Evolutionary conservation across 805 yeast species (phyloP).

Genomic region (Saccharomycopsis sp.): DNA sequence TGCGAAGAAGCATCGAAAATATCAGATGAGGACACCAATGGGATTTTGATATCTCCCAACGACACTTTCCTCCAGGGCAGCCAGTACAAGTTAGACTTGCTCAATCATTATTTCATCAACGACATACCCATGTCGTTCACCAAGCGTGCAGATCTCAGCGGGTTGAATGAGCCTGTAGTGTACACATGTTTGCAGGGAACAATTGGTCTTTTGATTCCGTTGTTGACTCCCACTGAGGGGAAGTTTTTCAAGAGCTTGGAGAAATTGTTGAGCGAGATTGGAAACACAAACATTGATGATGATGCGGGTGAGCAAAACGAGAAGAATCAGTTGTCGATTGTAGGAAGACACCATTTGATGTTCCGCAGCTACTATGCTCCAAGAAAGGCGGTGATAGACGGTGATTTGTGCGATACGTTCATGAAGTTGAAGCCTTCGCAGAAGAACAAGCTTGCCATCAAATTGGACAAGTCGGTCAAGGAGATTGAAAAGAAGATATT

Average conservation of each 20-base stretch:
- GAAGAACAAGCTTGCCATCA: constrained; percentile 17
- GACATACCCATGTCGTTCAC: constrained; percentile 65
- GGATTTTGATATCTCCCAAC: constrained; percentile 32
- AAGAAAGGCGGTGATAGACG: constrained; percentile 70
- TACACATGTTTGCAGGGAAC: constrained; percentile 81
- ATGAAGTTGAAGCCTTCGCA: constrained; percentile 40
- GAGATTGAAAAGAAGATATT: constrained; percentile 46
- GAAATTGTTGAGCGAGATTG: constrained; percentile 24
- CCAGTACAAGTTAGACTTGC: constrained; percentile 42
- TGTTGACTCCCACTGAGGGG: constrained; percentile 55
- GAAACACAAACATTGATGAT: constrained; percentile 17
- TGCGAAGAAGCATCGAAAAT: constrained; percentile 42
- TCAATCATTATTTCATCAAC: constrained; percentile 55
- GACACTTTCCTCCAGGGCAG: constrained; percentile 40
- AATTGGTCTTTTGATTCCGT: constrained; percentile 66
- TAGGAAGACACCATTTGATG: constrained; percentile 60
- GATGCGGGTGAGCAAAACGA: constrained; percentile 24
- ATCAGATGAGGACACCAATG: constrained; percentile 45
- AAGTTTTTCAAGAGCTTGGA: constrained; percentile 53
- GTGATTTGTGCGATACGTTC: constrained; percentile 72
- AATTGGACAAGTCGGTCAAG: constrained; percentile 15
- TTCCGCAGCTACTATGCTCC: constrained; percentile 83
- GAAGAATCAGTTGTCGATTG: constrained; percentile 28
- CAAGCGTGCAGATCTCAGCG: constrained; percentile 51
- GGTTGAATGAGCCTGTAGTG: constrained; percentile 47